phyloP scores from a whole-genome alignment of 345 rosid genomes.

The Rhodamnia argentea region DNA sequence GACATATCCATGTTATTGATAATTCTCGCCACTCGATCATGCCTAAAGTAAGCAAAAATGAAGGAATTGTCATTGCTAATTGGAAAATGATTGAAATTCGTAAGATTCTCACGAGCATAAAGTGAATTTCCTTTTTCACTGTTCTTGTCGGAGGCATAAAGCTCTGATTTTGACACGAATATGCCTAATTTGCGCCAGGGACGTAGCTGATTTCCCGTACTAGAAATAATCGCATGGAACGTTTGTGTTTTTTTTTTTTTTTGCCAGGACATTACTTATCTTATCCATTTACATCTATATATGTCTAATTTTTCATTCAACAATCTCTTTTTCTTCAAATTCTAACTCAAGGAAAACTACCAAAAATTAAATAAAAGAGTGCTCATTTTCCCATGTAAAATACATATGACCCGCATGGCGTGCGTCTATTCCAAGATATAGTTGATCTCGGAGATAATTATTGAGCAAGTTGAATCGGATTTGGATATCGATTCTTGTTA shows the following conservation, averaged over 20 bases:
- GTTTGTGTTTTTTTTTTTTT: not conserved
- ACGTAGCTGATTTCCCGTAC: not conserved
- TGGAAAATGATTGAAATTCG: not conserved
- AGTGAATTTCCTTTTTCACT: not conserved
- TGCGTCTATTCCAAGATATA: not conserved
- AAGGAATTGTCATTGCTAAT: not conserved
- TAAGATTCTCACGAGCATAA: not conserved
- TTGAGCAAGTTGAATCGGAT: not conserved
- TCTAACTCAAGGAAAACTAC: not conserved
- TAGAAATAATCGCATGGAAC: not conserved
- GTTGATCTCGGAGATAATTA: not conserved
- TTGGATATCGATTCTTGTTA: not conserved
- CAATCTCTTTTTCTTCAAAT: too few species aligned
- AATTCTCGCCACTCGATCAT: rapidly evolving
- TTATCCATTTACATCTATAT: not conserved
- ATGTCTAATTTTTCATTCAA: not conserved
- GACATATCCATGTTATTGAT: not conserved
- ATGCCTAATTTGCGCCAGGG: not conserved
- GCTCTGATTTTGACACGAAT: not conserved
- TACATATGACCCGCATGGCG: too few species aligned
- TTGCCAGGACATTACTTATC: not conserved
- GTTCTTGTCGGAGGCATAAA: not conserved
- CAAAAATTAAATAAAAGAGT: not conserved
- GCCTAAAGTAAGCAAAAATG: not conserved
- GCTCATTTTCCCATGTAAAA: not conserved